Percentiles rank a stretch among this genome's conserved stretches.
phyloP scores from a whole-genome alignment of 148 eudicot genomes.

The Rhododendron ferrugineum region DNA sequence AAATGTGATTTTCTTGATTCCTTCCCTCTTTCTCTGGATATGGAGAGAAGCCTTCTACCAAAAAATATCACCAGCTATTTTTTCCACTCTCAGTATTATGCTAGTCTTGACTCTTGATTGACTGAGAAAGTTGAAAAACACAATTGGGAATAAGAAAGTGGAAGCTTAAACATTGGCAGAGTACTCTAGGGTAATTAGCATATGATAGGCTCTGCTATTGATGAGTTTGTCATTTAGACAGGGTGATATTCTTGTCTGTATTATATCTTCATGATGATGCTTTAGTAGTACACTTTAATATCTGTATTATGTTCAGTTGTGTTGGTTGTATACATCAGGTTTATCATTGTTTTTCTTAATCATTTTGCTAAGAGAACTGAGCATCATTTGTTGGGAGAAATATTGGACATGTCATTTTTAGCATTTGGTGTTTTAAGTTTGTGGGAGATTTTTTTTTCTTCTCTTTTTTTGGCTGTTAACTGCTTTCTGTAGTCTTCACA shows the following conservation, averaged over 20 bases:
- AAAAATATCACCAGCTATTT: neutral
- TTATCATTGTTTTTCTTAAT: neutral
- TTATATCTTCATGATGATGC: neutral
- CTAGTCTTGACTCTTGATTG: neutral
- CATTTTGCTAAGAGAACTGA: neutral
- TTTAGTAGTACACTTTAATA: neutral
- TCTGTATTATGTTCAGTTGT: neutral
- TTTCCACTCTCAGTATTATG: neutral
- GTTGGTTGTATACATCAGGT: neutral
- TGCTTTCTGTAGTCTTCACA: neutral
- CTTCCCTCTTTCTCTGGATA: conserved; percentile 1
- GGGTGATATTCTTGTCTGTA: neutral
- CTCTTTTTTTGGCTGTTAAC: neutral
- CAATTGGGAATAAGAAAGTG: neutral
- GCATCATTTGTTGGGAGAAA: neutral
- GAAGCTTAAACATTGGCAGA: neutral
- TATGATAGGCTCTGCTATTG: neutral
- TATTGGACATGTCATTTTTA: neutral
- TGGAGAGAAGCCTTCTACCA: neutral
- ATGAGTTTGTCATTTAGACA: neutral
- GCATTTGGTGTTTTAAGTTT: neutral
- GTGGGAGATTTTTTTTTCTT: neutral
- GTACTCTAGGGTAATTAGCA: neutral
- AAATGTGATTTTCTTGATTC: neutral
- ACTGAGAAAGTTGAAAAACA: neutral